Percentiles rank a stretch among this genome's conserved stretches.
phyloP scores from a whole-genome alignment of 352 stramenopile genomes.

The Globisporangium perplexum region DNA sequence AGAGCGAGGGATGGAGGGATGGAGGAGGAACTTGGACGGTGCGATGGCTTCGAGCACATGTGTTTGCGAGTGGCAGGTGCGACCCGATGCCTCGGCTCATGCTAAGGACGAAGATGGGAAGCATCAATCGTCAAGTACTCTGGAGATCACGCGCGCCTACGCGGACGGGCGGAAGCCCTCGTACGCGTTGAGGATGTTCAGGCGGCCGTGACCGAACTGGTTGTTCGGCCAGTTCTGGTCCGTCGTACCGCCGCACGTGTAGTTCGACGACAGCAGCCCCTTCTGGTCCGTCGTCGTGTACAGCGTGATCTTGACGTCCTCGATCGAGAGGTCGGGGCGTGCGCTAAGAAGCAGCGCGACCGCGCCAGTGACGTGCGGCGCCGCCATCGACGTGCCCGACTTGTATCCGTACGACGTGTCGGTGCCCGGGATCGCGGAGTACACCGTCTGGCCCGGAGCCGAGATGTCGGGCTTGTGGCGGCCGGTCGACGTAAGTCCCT shows the following conservation, averaged over 20 bases:
- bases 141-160: too few relatives aligned
- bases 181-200: constrained; percentile 18
- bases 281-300: constrained; percentile 11
- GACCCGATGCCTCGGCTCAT: too few relatives aligned
- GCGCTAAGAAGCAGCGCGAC: constrained; percentile 17
- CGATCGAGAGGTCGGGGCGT: constrained; percentile 11
- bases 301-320: constrained; percentile 11
- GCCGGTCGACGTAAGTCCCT: constrained; percentile 10
- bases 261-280: constrained; percentile 4
- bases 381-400: constrained; percentile 3
- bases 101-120: too few relatives aligned
- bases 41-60: too few relatives aligned
- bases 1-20: too few relatives aligned
- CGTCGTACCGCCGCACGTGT: constrained; percentile 18
- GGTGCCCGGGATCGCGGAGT: constrained; percentile 2
- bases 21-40: too few relatives aligned
- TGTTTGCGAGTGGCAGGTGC: too few relatives aligned
- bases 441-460: constrained; percentile 17
- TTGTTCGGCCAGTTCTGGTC: constrained; percentile 32
- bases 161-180: constrained; percentile 10
- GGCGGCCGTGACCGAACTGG: constrained; percentile 20
- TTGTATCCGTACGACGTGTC: constrained; percentile 2
- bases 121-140: too few relatives aligned
- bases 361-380: constrained; percentile 12
- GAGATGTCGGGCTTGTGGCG: constrained; percentile 23